Evolutionary conservation across 2,329 filamentous ascomycete species (phyloP).

Genomic region (Hypoxylon sp.): DNA sequence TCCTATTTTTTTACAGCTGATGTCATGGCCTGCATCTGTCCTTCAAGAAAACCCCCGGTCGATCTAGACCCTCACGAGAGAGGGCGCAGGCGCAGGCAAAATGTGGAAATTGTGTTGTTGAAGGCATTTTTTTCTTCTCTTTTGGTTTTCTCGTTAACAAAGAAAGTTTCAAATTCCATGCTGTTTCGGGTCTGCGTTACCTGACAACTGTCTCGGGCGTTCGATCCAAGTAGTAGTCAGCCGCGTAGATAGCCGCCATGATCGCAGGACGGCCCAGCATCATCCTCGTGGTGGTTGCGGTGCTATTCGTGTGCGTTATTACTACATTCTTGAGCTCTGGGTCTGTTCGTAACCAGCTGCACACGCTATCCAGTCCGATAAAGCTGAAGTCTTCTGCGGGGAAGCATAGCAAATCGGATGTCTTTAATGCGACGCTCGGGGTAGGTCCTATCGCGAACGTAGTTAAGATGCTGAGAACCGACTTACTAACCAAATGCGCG

Average conservation of each 20-base stretch:
- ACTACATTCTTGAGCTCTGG: conserved; percentile 24
- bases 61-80: conserved; percentile 2
- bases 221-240: background rate
- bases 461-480: background rate
- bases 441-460: conserved; percentile 18
- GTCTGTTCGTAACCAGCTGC: conserved; percentile 21
- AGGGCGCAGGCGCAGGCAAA: background rate
- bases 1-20: conserved; percentile 3
- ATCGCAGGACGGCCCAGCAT: conserved; percentile 30
- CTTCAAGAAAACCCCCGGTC: background rate
- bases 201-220: background rate
- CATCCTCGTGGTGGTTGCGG: conserved; percentile 21
- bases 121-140: background rate
- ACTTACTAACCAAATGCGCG: conserved; percentile 1
- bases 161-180: background rate
- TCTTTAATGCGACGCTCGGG: conserved; percentile 38
- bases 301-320: conserved; percentile 21
- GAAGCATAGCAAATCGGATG: conserved; percentile 29
- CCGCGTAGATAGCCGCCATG: conserved; percentile 14
- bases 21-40: background rate
- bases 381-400: conserved; percentile 14
- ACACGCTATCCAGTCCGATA: conserved; percentile 12
- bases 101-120: background rate
- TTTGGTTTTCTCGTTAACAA: background rate
- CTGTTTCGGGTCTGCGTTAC: background rate